phyloP scores from a whole-genome alignment of 306 rosid species.

The Ammopiptanthus mongolicus region DNA sequence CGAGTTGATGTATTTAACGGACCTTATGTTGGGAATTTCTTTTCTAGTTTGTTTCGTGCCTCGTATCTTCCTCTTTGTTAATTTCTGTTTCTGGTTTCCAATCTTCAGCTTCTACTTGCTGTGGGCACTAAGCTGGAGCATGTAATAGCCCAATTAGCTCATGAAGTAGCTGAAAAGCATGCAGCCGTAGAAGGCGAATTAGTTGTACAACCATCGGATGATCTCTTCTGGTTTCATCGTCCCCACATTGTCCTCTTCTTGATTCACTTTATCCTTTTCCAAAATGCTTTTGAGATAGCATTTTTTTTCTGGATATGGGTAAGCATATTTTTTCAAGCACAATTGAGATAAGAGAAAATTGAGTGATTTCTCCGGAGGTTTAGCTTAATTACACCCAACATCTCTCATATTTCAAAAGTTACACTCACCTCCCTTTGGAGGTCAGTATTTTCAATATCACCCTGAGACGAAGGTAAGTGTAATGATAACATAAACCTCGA shows the following conservation, averaged over 20 bases:
- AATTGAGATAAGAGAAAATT: background rate
- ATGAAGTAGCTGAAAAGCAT: constrained; percentile 86
- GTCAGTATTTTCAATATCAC: background rate
- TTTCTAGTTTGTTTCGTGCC: too few relatives aligned
- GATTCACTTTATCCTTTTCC: constrained; percentile 90
- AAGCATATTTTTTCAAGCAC: constrained; percentile 16
- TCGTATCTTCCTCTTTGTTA: background rate
- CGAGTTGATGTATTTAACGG: background rate
- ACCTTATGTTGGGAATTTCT: background rate
- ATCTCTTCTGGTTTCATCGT: constrained; percentile 77
- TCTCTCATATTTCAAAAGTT: background rate
- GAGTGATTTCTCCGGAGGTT: too few relatives aligned
- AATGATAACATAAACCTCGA: too few relatives aligned
- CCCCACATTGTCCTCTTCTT: constrained; percentile 74
- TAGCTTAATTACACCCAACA: too few relatives aligned
- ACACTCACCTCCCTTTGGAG: background rate
- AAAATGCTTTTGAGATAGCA: constrained; percentile 88
- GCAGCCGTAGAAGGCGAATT: constrained; percentile 75
- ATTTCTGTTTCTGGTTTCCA: background rate
- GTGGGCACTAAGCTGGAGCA: constrained; percentile 88
- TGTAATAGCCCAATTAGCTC: constrained; percentile 72
- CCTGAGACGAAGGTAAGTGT: background rate
- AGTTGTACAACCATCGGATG: constrained; percentile 77
- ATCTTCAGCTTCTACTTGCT: constrained; percentile 70
- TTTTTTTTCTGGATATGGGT: constrained; percentile 91